These are phyloP conservation scores for Aspergillus fijiensis DNA, from an alignment of 2,329 filamentous ascomycete genomes.

Conservation along the genomic window DNA sequence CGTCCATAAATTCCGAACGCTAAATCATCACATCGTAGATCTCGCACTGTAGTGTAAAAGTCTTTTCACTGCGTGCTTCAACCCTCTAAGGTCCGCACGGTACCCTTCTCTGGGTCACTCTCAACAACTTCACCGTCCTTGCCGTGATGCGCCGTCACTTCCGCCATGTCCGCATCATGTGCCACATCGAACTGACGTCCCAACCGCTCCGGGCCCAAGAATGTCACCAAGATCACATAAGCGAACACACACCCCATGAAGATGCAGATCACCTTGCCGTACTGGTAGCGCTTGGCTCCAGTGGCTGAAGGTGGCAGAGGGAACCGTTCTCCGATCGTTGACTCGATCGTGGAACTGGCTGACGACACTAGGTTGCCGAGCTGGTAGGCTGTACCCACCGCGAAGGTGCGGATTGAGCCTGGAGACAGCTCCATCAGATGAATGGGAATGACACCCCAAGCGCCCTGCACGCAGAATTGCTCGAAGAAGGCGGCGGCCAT, in stretches of 20 bases:
- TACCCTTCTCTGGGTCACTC: slow-evolving; percentile 32
- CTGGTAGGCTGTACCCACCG: slow-evolving; percentile 64
- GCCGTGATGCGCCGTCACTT: slow-evolving; percentile 40
- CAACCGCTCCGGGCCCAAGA: slow-evolving; percentile 50
- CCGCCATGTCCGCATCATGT: slow-evolving; percentile 48
- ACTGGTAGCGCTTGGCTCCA: slow-evolving; percentile 61
- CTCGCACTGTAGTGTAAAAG: background rate
- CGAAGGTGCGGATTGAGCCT: slow-evolving; percentile 60
- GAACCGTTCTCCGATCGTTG: slow-evolving; percentile 71
- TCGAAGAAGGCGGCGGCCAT: slow-evolving; percentile 83
- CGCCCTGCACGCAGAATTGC: slow-evolving; percentile 75
- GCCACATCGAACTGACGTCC: slow-evolving; percentile 49
- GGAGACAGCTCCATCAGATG: slow-evolving; percentile 66
- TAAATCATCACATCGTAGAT: background rate
- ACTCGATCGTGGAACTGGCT: slow-evolving; percentile 71
- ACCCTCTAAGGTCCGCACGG: background rate
- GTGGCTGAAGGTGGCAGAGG: slow-evolving; percentile 61
- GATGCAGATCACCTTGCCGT: slow-evolving; percentile 83
- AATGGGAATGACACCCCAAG: slow-evolving; percentile 73
- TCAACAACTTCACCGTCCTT: slow-evolving; percentile 21
- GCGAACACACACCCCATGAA: slow-evolving; percentile 83
- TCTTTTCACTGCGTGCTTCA: background rate
- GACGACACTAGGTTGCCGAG: slow-evolving; percentile 62
- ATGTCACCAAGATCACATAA: slow-evolving; percentile 55
- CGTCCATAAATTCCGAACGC: background rate